Conservation (phyloP, 495 filamentous ascomycete species). For the Penicillium nucicola region DNA sequence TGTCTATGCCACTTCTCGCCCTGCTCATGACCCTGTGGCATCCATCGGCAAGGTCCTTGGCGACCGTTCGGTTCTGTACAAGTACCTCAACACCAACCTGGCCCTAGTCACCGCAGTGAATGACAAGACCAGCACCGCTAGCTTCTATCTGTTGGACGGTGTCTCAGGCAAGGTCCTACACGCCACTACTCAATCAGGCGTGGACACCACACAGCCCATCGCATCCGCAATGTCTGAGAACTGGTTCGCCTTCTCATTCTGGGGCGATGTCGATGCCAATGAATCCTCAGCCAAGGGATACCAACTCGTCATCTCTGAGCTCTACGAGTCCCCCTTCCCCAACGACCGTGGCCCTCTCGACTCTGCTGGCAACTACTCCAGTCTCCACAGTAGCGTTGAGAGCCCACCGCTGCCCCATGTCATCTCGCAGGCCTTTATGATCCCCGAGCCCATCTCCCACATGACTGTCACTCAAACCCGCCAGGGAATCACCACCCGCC, state of each 20-base stretch:
- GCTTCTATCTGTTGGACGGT: slow-evolving; percentile 81
- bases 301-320: slow-evolving; percentile 80
- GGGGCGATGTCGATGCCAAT: slow-evolving; percentile 47
- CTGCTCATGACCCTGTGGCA: slow-evolving; percentile 80
- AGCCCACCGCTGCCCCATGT: slow-evolving; percentile 58
- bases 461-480: slow-evolving; percentile 84
- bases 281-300: slow-evolving; percentile 70
- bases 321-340: slow-evolving; percentile 78
- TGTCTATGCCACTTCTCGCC: slow-evolving; percentile 60
- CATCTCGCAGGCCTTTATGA: slow-evolving; percentile 73
- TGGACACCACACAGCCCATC: slow-evolving; percentile 74
- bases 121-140: slow-evolving; percentile 48
- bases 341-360: slow-evolving; percentile 85
- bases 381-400: slow-evolving; percentile 51
- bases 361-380: slow-evolving; percentile 67
- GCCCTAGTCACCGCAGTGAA: slow-evolving; percentile 71
- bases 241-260: slow-evolving; percentile 93
- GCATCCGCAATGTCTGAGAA: slow-evolving; percentile 82
- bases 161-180: slow-evolving; percentile 78
- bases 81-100: slow-evolving; percentile 90
- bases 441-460: slow-evolving; percentile 70
- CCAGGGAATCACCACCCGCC: slow-evolving; percentile 86
- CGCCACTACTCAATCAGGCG: slow-evolving; percentile 63
- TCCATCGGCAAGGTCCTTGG: slow-evolving; percentile 93
- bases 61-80: slow-evolving; percentile 90